phyloP scores from a whole-genome alignment of 768 basidiomycete genomes.

The Russula earlei region DNA sequence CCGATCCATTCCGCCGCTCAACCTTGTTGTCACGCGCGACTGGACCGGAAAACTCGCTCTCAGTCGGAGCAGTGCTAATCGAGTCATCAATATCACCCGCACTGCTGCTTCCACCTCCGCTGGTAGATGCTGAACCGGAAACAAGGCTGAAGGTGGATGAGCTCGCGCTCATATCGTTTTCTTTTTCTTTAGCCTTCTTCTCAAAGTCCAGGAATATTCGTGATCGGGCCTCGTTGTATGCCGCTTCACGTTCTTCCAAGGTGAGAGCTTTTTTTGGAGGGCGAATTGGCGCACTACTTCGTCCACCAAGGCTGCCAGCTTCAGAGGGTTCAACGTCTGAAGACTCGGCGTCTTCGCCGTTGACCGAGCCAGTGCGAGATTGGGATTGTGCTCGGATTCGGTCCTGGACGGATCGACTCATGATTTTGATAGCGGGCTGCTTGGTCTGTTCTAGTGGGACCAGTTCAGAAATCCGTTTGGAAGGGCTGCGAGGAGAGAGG shows the following conservation, averaged over 20 bases:
- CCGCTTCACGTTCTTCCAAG: conserved; percentile 78
- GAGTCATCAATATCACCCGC: conserved; percentile 59
- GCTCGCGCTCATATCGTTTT: conserved; percentile 65
- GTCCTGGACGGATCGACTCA: conserved; percentile 56
- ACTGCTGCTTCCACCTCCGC: conserved; percentile 48
- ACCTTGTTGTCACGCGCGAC: conserved; percentile 49
- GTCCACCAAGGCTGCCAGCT: conserved; percentile 63
- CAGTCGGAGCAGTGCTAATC: conserved; percentile 62
- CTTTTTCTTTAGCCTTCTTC: conserved; percentile 47
- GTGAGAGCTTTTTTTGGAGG: conserved; percentile 64
- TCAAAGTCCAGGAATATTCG: conserved; percentile 82
- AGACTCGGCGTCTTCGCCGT: conserved; percentile 65
- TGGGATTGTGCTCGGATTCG: conserved; percentile 46
- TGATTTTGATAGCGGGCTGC: conserved; percentile 81
- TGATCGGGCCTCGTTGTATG: conserved; percentile 79
- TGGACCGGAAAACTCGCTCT: conserved; percentile 72
- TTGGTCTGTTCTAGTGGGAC: conserved; percentile 63
- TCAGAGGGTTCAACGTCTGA: conserved; percentile 78
- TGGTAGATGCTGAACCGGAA: conserved; percentile 55
- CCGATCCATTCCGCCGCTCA: conserved; percentile 33
- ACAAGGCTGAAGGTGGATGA: conserved; percentile 66
- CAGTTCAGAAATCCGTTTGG: conserved; percentile 61
- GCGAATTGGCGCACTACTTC: conserved; percentile 46
- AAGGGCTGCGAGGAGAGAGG: conserved; percentile 41
- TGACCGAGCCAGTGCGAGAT: conserved; percentile 65